Percentiles rank a stretch among this genome's conserved stretches.
Evolutionary conservation across 2,329 filamentous ascomycete species (phyloP).

Genomic region (Chrysoporthe cubensis): DNA sequence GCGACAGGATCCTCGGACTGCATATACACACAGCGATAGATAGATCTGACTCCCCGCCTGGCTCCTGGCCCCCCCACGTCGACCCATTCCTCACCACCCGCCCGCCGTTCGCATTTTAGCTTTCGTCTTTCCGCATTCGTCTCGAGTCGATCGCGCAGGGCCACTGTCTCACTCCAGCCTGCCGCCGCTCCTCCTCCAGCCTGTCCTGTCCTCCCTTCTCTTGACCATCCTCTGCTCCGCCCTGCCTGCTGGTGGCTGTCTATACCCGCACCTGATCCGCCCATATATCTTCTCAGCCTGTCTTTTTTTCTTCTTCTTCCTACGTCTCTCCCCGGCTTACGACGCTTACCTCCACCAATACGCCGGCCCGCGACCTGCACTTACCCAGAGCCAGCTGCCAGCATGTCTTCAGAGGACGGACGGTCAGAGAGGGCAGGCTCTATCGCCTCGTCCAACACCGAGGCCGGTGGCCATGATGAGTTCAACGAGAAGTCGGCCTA

Average conservation of each 20-base stretch:
- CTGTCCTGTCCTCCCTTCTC: not conserved
- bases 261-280: not conserved
- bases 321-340: not conserved
- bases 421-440: constrained; percentile 36
- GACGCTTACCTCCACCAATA: not conserved
- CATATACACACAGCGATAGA: too few species aligned
- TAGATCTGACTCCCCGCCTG: too few species aligned
- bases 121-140: not conserved
- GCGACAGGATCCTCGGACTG: too few species aligned
- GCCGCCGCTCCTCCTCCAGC: not conserved
- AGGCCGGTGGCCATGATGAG: constrained; percentile 38
- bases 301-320: not conserved
- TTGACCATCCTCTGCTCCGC: not conserved
- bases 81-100: not conserved
- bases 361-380: not conserved
- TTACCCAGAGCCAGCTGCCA: not conserved
- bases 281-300: not conserved
- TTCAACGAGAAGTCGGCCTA: constrained; percentile 40
- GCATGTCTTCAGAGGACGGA: constrained; percentile 34
- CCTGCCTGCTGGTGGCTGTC: not conserved
- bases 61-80: not conserved
- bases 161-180: constrained; percentile 8
- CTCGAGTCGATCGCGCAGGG: constrained; percentile 1
- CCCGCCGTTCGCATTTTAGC: constrained; percentile 4
- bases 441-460: constrained; percentile 42